Conservation (phyloP, 2,329 filamentous ascomycete genomes). For the Chaetomium olivaceum region DNA sequence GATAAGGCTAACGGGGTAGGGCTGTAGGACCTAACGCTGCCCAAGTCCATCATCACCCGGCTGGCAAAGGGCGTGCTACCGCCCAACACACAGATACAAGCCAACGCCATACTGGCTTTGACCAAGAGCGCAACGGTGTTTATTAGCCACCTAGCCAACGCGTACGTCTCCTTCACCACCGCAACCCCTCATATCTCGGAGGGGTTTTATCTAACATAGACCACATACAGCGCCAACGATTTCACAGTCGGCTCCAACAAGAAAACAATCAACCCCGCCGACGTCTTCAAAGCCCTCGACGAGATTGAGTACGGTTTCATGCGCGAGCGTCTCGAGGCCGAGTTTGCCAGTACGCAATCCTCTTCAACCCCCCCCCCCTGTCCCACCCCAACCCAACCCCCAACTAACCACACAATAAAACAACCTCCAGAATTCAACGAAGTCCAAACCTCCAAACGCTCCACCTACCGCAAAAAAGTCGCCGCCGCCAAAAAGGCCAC, state of each 20-base stretch:
- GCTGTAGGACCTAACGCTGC: constrained; percentile 65
- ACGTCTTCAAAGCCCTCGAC: constrained; percentile 76
- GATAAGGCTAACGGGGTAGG: not conserved
- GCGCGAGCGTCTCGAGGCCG: constrained; percentile 66
- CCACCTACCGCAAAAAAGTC: constrained; percentile 68
- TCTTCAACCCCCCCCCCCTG: constrained; percentile 8
- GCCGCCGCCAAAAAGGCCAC: constrained; percentile 60
- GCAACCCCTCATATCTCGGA: not conserved
- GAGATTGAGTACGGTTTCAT: constrained; percentile 77
- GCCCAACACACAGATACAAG: constrained; percentile 79
- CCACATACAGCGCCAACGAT: constrained; percentile 65
- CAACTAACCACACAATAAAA: no score
- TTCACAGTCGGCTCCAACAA: constrained; percentile 66
- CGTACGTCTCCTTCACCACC: constrained; percentile 55
- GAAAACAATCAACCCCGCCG: constrained; percentile 74
- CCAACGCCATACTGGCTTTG: constrained; percentile 76
- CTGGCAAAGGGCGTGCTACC: constrained; percentile 79
- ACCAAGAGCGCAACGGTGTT: constrained; percentile 82
- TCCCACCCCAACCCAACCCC: not conserved
- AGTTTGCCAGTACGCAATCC: constrained; percentile 66
- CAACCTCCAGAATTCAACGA: constrained; percentile 73
- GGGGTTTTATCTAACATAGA: not conserved
- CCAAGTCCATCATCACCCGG: constrained; percentile 78
- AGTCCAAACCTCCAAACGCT: constrained; percentile 72
- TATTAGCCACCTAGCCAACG: constrained; percentile 74